phyloP scores from a whole-genome alignment of 1,284 basidiomycete genomes.

The Ustanciosporium gigantosporum region DNA sequence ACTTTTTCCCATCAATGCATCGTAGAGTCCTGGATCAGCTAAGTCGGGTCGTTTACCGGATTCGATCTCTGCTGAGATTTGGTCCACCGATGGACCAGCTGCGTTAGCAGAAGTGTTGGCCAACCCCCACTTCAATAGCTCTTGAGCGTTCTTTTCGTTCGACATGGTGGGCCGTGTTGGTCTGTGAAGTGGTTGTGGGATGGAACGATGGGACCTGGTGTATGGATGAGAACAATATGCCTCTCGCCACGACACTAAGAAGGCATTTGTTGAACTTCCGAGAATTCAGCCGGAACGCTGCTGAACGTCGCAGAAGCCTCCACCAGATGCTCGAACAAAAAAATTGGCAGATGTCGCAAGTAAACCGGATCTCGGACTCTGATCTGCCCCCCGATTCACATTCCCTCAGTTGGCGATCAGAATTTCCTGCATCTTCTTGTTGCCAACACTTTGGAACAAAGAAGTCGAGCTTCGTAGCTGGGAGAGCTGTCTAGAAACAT shows the following conservation, averaged over 20 bases:
- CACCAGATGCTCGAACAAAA: constrained; percentile 1
- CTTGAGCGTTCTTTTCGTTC: constrained; percentile 47
- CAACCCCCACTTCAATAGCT: constrained; percentile 56
- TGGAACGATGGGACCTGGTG: too few species aligned
- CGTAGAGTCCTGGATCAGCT: constrained; percentile 49
- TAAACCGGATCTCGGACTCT: background rate
- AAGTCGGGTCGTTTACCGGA: constrained; percentile 53
- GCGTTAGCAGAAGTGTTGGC: constrained; percentile 22
- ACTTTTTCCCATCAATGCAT: constrained; percentile 59
- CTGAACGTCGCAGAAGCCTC: constrained; percentile 18
- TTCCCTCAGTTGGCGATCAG: too few species aligned
- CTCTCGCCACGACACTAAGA: too few species aligned
- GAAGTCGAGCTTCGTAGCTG: too few species aligned
- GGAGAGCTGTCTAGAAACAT: too few species aligned
- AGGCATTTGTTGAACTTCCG: too few species aligned
- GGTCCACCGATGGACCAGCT: constrained; percentile 25
- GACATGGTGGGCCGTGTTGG: constrained; percentile 25
- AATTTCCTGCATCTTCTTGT: too few species aligned
- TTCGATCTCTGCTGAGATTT: constrained; percentile 47
- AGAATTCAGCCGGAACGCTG: constrained; percentile 4
- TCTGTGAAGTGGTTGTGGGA: background rate
- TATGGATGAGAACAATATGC: background rate
- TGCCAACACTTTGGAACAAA: too few species aligned
- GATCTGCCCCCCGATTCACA: background rate
- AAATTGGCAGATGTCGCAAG: too few species aligned